These are phyloP conservation scores for Tothia fuscella DNA, from an alignment of 2,329 filamentous ascomycete genomes.

Conservation along the genomic window DNA sequence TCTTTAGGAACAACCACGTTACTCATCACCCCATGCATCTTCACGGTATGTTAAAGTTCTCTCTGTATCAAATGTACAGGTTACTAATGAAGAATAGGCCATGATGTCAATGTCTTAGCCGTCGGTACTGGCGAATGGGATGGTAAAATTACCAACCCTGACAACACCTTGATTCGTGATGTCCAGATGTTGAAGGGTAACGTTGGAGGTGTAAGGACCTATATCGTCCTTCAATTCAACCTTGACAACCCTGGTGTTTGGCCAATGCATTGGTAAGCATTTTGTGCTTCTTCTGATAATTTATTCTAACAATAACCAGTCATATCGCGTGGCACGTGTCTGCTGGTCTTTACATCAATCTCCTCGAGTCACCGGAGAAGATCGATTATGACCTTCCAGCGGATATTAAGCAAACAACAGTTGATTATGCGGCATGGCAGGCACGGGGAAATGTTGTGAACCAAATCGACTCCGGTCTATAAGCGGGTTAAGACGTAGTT, in stretches of 20 bases:
- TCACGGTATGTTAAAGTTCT: slow-evolving; percentile 39
- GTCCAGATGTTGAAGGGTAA: slow-evolving; percentile 26
- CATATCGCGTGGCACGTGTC: slow-evolving; percentile 39
- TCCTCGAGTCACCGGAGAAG: slow-evolving; percentile 30
- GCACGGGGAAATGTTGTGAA: slow-evolving; percentile 17
- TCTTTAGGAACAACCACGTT: slow-evolving; percentile 37
- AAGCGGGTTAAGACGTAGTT: not conserved
- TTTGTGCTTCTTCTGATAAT: slow-evolving; percentile 16
- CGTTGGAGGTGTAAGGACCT: slow-evolving; percentile 11
- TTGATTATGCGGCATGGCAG: slow-evolving; percentile 21
- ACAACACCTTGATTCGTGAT: slow-evolving; percentile 41
- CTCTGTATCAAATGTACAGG: not conserved
- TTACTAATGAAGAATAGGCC: slow-evolving; percentile 16
- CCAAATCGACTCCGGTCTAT: slow-evolving; percentile 24
- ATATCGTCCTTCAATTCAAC: slow-evolving; percentile 35
- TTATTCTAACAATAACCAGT: slow-evolving; percentile 1
- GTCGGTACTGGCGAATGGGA: slow-evolving; percentile 32
- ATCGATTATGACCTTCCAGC: slow-evolving; percentile 33
- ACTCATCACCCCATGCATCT: slow-evolving; percentile 33
- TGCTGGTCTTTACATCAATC: slow-evolving; percentile 28
- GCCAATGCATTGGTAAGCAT: slow-evolving; percentile 33
- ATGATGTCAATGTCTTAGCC: slow-evolving; percentile 57
- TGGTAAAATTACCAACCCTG: slow-evolving; percentile 27
- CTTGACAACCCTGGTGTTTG: slow-evolving; percentile 43
- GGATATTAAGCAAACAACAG: slow-evolving; percentile 41